These are phyloP conservation scores for Chlamydomonas eustigma DNA, from an alignment of 139 green algal genomes.

Conservation along the genomic window DNA sequence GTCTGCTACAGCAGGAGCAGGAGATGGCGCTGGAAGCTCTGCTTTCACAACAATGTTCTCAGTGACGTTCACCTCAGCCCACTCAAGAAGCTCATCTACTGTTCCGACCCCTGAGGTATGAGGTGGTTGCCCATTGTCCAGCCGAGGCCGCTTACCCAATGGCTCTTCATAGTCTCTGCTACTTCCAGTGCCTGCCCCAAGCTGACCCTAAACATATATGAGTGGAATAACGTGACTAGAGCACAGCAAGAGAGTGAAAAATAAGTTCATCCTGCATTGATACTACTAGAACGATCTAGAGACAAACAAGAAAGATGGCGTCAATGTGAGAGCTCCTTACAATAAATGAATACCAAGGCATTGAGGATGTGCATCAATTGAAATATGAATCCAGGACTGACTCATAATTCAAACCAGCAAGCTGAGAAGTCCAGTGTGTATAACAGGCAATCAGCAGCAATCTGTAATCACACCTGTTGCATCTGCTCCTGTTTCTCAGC, in stretches of 20 bases:
- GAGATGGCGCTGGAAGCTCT: not conserved
- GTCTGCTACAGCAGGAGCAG: not conserved
- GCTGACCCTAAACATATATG: too few species aligned
- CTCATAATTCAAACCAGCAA: too few species aligned
- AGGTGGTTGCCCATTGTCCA: not conserved
- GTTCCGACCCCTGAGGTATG: not conserved
- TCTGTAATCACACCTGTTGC: not conserved
- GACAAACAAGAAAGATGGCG: not conserved
- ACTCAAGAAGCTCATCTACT: not conserved
- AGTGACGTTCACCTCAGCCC: too few species aligned
- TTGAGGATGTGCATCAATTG: not conserved
- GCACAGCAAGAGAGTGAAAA: too few species aligned
- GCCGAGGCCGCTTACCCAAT: not conserved
- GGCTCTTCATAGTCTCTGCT: too few species aligned
- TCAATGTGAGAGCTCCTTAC: not conserved
- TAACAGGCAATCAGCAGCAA: not conserved
- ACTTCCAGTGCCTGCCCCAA: too few species aligned
- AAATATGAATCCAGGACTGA: not conserved
- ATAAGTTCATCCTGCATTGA: too few species aligned
- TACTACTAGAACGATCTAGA: not conserved
- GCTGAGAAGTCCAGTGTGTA: too few species aligned
- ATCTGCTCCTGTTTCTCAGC: conserved; percentile 4
- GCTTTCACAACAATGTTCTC: not conserved
- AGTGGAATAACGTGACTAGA: too few species aligned
- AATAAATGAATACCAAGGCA: not conserved